Conservation (phyloP, 495 filamentous ascomycete genomes). For the Baudoinia panamericana region DNA sequence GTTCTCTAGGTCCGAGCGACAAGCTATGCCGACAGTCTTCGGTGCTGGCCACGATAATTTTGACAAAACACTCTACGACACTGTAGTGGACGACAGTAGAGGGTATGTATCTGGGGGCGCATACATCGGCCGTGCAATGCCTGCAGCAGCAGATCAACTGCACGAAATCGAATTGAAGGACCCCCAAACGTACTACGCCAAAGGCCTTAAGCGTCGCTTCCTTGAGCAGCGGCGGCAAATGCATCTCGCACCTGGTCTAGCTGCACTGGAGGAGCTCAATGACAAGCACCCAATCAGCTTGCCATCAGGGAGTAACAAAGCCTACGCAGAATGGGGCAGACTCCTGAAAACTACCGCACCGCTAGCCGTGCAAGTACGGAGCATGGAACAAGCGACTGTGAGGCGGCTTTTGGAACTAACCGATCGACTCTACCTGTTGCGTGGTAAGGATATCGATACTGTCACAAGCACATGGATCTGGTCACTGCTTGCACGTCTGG, state of each 20-base stretch:
- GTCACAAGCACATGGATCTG: slow-evolving; percentile 48
- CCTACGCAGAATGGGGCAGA: slow-evolving; percentile 38
- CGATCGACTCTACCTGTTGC: slow-evolving; percentile 34
- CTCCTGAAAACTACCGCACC: slow-evolving; percentile 46
- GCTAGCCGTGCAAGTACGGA: slow-evolving; percentile 51
- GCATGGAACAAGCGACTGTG: slow-evolving; percentile 50
- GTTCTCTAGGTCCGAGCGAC: slow-evolving; percentile 11
- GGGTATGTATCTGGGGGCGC: slow-evolving; percentile 60
- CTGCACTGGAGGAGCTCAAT: slow-evolving; percentile 39
- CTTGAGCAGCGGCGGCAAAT: slow-evolving; percentile 44
- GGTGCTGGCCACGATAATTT: slow-evolving; percentile 3
- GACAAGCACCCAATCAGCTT: slow-evolving; percentile 45
- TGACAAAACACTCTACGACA: slow-evolving; percentile 20
- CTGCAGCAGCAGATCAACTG: neutral
- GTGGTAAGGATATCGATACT: slow-evolving; percentile 33
- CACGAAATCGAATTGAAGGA: too few species aligned
- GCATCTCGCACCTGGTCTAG: slow-evolving; percentile 38
- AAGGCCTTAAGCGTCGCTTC: slow-evolving; percentile 13
- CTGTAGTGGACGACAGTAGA: slow-evolving; percentile 33
- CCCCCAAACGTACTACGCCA: slow-evolving; percentile 15
- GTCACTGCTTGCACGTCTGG: slow-evolving; percentile 45
- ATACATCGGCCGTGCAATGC: slow-evolving; percentile 40
- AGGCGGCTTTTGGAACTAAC: slow-evolving; percentile 39
- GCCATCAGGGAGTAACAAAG: slow-evolving; percentile 22
- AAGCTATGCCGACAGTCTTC: slow-evolving; percentile 8